Evolutionary conservation across 805 yeast species (phyloP), one percentile per base, ranked within the genome.

Genomic region (Hanseniaspora nectarophila): DNA sequence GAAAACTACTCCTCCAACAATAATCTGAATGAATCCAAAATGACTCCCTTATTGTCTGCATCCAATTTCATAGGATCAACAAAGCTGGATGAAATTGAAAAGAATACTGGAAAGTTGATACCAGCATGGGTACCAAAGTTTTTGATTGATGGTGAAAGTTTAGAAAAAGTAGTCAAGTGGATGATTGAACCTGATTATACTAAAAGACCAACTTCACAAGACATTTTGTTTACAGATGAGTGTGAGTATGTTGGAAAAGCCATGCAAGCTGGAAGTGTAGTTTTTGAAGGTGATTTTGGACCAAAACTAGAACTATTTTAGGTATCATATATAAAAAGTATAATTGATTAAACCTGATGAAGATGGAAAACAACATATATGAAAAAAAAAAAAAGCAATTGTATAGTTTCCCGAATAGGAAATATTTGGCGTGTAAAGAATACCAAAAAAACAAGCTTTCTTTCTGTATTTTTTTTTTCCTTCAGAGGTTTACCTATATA

Each of bases 211-310:
- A 78, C 82, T 5, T 90, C 95, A 0, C 74, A 70, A 26, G 77
- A 79, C 55, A 72, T 92, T n/a, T 67, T 92, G 53, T 74, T 72
- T 51, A 73, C 81, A 57, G 77, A 75, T 44, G 97, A 92, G 64
- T 80, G 92, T 56, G 73, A 75, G 43, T 75, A 81, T 54, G 89
- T 92, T 37, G 95, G 89, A 57, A 67, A 74, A 51, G 74, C 90
- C 55, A 73, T 96, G 49, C 84, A 83, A 63, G 85, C 95, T 5
- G 96, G 97, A 4, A 96, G 97, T 3, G 83, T 89, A 2, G 84
- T 92, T 56, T 92, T 82, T 61, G 98, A 90, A 68, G 97, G 97
- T 18, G 97, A 92, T 58, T 88, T 76, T 64, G 98, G 97, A 0
- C 95, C 97, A 1, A 70, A 71, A 54, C 81, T 85, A 0, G 78